Evolutionary conservation across 2,329 filamentous ascomycete species (phyloP).

Genomic region (Aspergillus luchuensis): DNA sequence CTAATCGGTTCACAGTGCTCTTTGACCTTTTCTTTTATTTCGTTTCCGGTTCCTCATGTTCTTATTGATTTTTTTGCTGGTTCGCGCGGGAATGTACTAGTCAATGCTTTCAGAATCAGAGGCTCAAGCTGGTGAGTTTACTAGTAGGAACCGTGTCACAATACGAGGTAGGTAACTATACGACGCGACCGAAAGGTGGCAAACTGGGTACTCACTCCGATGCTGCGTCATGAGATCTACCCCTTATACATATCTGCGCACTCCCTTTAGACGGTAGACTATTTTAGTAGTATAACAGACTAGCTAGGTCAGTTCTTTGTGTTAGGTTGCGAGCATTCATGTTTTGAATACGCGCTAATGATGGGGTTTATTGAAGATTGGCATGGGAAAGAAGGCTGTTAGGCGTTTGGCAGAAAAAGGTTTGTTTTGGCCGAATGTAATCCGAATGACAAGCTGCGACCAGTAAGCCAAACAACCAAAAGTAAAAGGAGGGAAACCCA

Average conservation of each 20-base stretch:
- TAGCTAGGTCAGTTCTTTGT: too few species aligned
- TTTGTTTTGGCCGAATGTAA: conserved; percentile 16
- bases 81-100: too few species aligned
- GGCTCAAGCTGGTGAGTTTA: too few species aligned
- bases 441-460: neutral
- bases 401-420: neutral
- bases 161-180: neutral
- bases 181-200: conserved; percentile 1
- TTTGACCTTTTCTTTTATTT: too few species aligned
- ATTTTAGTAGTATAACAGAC: neutral
- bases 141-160: neutral
- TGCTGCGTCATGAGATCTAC: neutral
- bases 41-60: neutral
- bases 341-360: too few species aligned
- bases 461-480: neutral
- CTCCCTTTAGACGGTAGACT: too few species aligned
- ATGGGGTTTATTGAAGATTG: too few species aligned
- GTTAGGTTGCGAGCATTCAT: too few species aligned
- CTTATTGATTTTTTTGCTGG: too few species aligned
- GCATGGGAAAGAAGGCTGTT: too few species aligned
- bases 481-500: conserved; percentile 8
- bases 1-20: neutral
- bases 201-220: neutral
- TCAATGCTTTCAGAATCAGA: too few species aligned
- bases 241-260: neutral